A percentile compares a stretch with the other conserved stretches of the same genome.
Evolutionary conservation across 257 asterid species (phyloP).

Genomic region (Salvia miltiorrhiza): DNA sequence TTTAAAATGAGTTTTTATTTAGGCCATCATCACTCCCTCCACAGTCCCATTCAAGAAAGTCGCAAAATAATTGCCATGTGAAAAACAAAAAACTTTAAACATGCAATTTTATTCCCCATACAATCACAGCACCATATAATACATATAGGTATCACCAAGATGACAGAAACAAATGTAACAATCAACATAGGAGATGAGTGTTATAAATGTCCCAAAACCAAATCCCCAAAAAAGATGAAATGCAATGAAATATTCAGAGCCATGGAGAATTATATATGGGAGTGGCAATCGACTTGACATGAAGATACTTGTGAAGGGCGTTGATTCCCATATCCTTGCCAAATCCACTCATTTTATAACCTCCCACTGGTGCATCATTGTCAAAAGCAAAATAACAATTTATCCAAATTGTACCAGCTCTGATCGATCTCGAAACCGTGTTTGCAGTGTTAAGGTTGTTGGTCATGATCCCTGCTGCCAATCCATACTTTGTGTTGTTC

Average conservation of each 20-base stretch:
- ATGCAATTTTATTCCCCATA: background rate
- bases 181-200: background rate
- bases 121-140: background rate
- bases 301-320: slow-evolving; percentile 57
- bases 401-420: slow-evolving; percentile 70
- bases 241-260: slow-evolving; percentile 44
- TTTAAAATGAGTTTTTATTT: too few species aligned
- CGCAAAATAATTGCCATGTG: background rate
- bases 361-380: slow-evolving; percentile 54
- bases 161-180: background rate
- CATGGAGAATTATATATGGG: slow-evolving; percentile 75
- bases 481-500: slow-evolving; percentile 54
- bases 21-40: too few species aligned
- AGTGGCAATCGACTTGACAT: slow-evolving; percentile 55
- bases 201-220: background rate
- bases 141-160: background rate
- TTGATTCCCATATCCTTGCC: slow-evolving; percentile 68
- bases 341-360: slow-evolving; percentile 72
- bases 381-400: slow-evolving; percentile 72
- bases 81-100: background rate
- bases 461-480: slow-evolving; percentile 82
- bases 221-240: background rate
- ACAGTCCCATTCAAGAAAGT: background rate
- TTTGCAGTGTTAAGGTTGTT: slow-evolving; percentile 66
- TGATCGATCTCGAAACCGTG: slow-evolving; percentile 70